Evolutionary conservation across 2,329 filamentous ascomycete genomes (phyloP).

Genomic region (Septoria linicola): DNA sequence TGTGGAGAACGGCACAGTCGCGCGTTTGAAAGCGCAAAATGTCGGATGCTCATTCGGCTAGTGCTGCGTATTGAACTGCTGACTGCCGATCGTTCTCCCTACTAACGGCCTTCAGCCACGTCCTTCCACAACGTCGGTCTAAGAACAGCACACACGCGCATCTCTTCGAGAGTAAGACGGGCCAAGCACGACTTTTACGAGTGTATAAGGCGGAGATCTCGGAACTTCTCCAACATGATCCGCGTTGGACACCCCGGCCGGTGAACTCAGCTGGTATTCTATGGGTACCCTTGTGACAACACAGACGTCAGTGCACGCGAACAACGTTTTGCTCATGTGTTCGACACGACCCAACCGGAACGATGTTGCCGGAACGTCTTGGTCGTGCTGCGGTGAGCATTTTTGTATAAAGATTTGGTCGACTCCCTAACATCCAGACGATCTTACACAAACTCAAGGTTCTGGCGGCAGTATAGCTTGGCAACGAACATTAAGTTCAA

Average conservation of each 20-base stretch:
- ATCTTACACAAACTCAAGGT: too few species aligned
- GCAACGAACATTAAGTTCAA: too few species aligned
- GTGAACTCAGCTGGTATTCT: conserved; percentile 2
- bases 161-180: neutral
- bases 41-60: neutral
- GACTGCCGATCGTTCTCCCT: conserved; percentile 9
- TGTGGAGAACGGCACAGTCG: neutral
- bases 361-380: neutral
- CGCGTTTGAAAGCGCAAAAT: too few species aligned
- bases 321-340: neutral
- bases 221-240: conserved; percentile 1
- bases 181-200: neutral
- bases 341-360: neutral
- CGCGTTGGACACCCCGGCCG: neutral
- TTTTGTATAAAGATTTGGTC: neutral
- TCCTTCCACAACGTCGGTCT: conserved; percentile 1
- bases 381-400: neutral
- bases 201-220: neutral
- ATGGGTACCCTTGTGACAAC: conserved; percentile 10
- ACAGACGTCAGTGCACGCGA: conserved; percentile 9
- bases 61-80: neutral
- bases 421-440: neutral
- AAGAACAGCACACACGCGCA: neutral
- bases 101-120: conserved; percentile 1
- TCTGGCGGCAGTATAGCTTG: too few species aligned